Percentiles rank a stretch among this genome's conserved stretches.
Conservation (phyloP, 1,284 basidiomycete genomes). For the Cryptococcus floricola region DNA sequence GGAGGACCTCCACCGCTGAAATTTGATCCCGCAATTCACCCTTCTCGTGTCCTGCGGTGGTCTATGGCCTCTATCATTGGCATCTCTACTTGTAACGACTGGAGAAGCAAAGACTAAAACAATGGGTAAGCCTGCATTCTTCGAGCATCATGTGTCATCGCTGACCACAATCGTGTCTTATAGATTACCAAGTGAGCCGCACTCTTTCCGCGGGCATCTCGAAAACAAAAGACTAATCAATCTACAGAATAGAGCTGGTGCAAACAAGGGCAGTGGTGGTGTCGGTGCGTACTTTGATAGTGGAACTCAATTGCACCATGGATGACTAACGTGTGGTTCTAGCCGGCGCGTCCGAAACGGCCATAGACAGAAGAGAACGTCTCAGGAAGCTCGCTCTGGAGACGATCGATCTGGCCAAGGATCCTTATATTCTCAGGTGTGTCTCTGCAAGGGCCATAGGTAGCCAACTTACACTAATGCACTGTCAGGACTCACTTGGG, state of each 20-base stretch:
- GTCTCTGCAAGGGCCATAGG: not conserved
- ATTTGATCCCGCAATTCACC: constrained; percentile 15
- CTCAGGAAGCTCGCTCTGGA: constrained; percentile 91
- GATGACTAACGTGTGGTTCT: not conserved
- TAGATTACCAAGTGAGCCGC: constrained; percentile 45
- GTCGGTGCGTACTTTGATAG: constrained; percentile 53
- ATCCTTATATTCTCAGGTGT: constrained; percentile 87
- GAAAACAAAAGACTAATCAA: constrained; percentile 3
- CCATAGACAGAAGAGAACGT: constrained; percentile 92
- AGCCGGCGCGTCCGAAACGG: constrained; percentile 64
- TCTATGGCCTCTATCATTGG: too few species aligned
- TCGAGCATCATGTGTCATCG: not conserved
- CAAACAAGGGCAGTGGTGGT: constrained; percentile 92
- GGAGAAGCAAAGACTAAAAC: not conserved
- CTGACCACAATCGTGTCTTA: not conserved
- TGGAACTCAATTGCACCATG: not conserved
- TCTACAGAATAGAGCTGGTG: constrained; percentile 81
- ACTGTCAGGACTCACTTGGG: constrained; percentile 72
- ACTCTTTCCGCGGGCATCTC: not conserved
- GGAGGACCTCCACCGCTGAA: constrained; percentile 2
- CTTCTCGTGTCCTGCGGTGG: not conserved
- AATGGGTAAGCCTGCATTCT: constrained; percentile 2
- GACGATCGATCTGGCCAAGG: constrained; percentile 96
- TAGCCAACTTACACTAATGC: constrained; percentile 35
- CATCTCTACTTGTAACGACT: not conserved